Evolutionary conservation across 1,139 yeast species (phyloP), one percentile per base, ranked within the genome.

Genomic region (Zygosaccharomyces pseudobailii): DNA sequence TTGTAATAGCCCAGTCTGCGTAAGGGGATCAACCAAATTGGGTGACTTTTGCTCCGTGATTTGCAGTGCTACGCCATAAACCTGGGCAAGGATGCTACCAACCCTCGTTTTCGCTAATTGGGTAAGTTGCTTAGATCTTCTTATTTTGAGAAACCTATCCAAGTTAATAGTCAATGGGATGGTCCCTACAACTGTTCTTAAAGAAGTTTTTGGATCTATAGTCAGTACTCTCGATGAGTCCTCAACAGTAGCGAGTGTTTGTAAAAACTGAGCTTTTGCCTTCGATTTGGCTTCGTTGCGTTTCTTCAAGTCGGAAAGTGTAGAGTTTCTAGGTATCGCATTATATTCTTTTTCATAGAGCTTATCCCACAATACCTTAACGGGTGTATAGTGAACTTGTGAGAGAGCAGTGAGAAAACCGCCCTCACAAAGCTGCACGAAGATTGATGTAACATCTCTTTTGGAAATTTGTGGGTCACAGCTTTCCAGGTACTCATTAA

Each of bases 81-180:
- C 75, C 43, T 73, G 70, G 0, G 95, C 76, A 0, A 94, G 74
- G 3, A 84, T 67, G 9, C 74, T 67, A 5, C 98, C 98, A 40
- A 89, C 69, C 50, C 90, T 75, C 42, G 84, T 81, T 35, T 74
- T 74, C 19, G 84, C 87, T 44, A 86, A 73, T 36, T 78, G 78
- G 1, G 74, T 78, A 25, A 92, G 72, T 52, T 85, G 85, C 36
- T 71, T 68, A 13, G 85, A 75, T 54, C 97, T 75, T 58, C 83
- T 74, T 38, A 78, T 69, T 57, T 88, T 84, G 49, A 85, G 73
- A 59, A 78, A 88, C 55, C 95, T 72, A 30, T 78, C 76, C 49
- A 85, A 73, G 58, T 83, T 84, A 57, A 89, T 75, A 1, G 82
- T 72, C 10, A 89, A 69, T 1, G 84, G 76, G 8, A 83, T 65